phyloP scores from a whole-genome alignment of 2,329 filamentous ascomycete species.

The Purpureocillium lavendulum region DNA sequence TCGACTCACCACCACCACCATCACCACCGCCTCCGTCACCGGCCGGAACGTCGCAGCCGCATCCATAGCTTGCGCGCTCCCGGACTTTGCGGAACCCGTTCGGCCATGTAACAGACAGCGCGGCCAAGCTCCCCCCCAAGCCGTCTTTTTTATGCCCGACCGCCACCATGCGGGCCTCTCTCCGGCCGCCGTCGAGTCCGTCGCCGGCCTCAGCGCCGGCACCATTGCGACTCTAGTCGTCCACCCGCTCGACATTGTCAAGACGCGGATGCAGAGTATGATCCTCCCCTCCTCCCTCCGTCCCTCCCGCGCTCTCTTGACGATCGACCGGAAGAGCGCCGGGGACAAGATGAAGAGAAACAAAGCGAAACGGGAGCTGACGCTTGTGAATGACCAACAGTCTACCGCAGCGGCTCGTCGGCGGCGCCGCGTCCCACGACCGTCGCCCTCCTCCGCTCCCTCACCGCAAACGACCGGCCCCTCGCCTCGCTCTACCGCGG shows the following conservation, averaged over 20 bases:
- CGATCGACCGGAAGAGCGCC: too few relatives aligned
- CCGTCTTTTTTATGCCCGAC: constrained; percentile 34
- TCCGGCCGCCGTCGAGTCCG: constrained; percentile 74
- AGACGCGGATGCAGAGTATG: constrained; percentile 85
- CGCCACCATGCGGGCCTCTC: constrained; percentile 52
- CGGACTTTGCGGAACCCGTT: too few relatives aligned
- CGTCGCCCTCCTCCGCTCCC: constrained; percentile 41
- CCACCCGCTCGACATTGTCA: constrained; percentile 91
- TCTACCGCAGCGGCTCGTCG: constrained; percentile 37
- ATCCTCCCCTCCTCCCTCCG: neutral
- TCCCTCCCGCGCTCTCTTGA: neutral
- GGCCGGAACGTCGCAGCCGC: too few relatives aligned
- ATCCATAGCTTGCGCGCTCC: too few relatives aligned
- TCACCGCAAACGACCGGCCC: constrained; percentile 43
- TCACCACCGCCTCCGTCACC: too few relatives aligned
- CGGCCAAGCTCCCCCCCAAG: constrained; percentile 3
- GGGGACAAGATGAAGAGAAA: too few relatives aligned
- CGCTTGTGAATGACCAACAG: constrained; percentile 19
- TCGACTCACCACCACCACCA: constrained; percentile 3
- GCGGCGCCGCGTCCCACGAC: constrained; percentile 33
- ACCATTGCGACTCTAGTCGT: constrained; percentile 77
- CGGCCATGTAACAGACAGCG: constrained; percentile 14
- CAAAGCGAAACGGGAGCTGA: neutral
- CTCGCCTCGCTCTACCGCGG: constrained; percentile 77
- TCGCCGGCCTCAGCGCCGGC: constrained; percentile 85